Evolutionary conservation across 2,329 filamentous ascomycete genomes (phyloP).

Genomic region (Venturia effusa): DNA sequence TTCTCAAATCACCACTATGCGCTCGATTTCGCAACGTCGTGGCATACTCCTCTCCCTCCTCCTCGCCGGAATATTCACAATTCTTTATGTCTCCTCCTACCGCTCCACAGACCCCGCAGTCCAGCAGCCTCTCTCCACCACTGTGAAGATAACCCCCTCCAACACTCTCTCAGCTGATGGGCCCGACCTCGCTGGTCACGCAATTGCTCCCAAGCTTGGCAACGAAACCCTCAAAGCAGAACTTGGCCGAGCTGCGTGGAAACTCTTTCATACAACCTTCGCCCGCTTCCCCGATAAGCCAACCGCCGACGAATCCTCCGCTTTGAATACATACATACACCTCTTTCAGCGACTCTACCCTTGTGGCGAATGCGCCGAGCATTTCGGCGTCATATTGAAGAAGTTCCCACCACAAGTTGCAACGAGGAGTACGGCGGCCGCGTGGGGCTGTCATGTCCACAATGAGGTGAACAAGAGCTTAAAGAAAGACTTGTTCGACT

Average conservation of each 20-base stretch:
- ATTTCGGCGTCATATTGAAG: slow-evolving; percentile 50
- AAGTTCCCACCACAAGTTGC: slow-evolving; percentile 55
- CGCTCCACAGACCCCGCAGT: slow-evolving; percentile 20
- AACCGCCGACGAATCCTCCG: slow-evolving; percentile 47
- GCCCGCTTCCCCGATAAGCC: slow-evolving; percentile 54
- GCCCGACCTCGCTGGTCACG: slow-evolving; percentile 48
- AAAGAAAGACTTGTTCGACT: slow-evolving; percentile 51
- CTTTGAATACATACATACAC: slow-evolving; percentile 49
- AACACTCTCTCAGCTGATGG: slow-evolving; percentile 13
- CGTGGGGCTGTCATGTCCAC: slow-evolving; percentile 56
- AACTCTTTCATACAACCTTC: slow-evolving; percentile 56
- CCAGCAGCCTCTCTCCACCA: slow-evolving; percentile 15
- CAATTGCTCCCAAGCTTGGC: slow-evolving; percentile 70
- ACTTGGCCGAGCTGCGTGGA: slow-evolving; percentile 54
- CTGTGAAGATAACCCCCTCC: slow-evolving; percentile 14
- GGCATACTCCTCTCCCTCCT: slow-evolving; percentile 38
- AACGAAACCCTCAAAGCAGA: slow-evolving; percentile 71
- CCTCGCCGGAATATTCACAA: slow-evolving; percentile 44
- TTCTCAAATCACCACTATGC: neutral
- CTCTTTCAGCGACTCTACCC: slow-evolving; percentile 56
- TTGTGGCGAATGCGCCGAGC: slow-evolving; percentile 54
- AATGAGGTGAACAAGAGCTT: slow-evolving; percentile 55
- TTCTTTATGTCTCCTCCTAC: slow-evolving; percentile 48
- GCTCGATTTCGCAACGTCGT: slow-evolving; percentile 20
- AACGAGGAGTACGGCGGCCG: slow-evolving; percentile 49